Base-by-base conservation (phyloP, 2,329 filamentous ascomycete genomes). In the Biscogniauxia mediterranea region DNA sequence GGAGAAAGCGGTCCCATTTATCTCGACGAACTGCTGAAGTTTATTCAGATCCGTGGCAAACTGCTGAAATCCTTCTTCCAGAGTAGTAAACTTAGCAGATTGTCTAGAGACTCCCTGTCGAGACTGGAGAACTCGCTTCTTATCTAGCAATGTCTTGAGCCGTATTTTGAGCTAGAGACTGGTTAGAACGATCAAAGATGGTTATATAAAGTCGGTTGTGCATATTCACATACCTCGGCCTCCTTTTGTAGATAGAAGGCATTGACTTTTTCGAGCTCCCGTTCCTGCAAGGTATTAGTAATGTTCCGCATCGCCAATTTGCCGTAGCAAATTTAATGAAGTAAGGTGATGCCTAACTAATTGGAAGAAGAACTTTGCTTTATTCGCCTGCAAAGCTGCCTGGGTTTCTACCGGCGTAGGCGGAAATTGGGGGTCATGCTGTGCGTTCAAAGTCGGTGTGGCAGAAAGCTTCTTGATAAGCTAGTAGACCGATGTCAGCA, bases 391-490 rank as follows among this genome's bases (percentile, higher is more conserved):
- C 55, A 98, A 83, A 53, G 93, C 90, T 55, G 89, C 88, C 78
- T 96, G 93, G n/a, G 93, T 88, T 75, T 97, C 93, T 68, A 83
- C 73, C 55, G 79, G 77, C 55, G 78, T 78, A 65, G 75, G 72
- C 56, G 77, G 75, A 65, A 80, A 79, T 68, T 79, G 78, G 67
- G 77, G 70, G 65, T 89, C 89, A 79, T 89, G 88, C 76, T 94
- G 91, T 26, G 94, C 87, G 61, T 85, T 85, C 65, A 97, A 86
- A 32, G 89, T 89, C 55, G 94, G 93, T 58, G 93, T 98, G 62
- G 93, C 92, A 73, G 93, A 97, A 70, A 98, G 88, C 79, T 95
- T 95, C 79, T 98, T 98, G 82, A 98, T 99, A 79, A 98, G 91
- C 94, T 98, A 78, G 71, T 61, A 59, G 60, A 42, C 59, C 51